Evolutionary conservation across 2,329 filamentous ascomycete genomes (phyloP), one percentile per base, ranked within the genome.

Genomic region (Tolypocladium album): DNA sequence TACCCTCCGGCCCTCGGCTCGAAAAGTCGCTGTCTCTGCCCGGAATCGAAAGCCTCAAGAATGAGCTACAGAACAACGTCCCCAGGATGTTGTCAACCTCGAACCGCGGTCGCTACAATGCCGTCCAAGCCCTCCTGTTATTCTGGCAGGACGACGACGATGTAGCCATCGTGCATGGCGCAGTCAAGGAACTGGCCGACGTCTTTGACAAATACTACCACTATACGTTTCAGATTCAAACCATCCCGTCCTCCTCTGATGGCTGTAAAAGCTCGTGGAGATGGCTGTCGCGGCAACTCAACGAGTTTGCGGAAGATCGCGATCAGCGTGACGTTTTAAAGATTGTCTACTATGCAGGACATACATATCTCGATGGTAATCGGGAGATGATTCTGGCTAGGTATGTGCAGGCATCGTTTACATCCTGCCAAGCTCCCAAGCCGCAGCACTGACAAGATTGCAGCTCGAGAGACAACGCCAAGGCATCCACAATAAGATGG

Each of bases 341-440:
- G 66, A 78, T 85, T 59, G 76, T 85, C 55, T 84, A 82, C 67
- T 85, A 85, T 65, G 78, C 76, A 17, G 82, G 82, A 8, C 75
- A 80, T 60, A 82, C 78, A 47, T 82, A 78, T 64, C 71, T 85
- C 34, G 79, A 85, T 63, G 75, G 74, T 8, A 79, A 84, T 59
- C 74, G 81, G 53, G 80, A 84, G 63, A 83, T 84, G 80, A 75
- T 83, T 39, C 72, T 85, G 47, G 76, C 82, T 52, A 84, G 82
- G 82, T 83, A 69, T 61, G 73, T 64, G 45, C n/a, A 39, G 20
- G n/a, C 9, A 38, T 31, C 50, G 15, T 40, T 20, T 13, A 38
- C 42, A 22, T 36, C 53, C n/a, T 20, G 34, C 12, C 55, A 50
- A 24, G n/a, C 11, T n/a, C 40, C 38, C 17, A 27, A 42, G 17